These are phyloP conservation scores for Tetrapyrgos nigripes DNA, from an alignment of 1,284 basidiomycete species.

Conservation along the genomic window DNA sequence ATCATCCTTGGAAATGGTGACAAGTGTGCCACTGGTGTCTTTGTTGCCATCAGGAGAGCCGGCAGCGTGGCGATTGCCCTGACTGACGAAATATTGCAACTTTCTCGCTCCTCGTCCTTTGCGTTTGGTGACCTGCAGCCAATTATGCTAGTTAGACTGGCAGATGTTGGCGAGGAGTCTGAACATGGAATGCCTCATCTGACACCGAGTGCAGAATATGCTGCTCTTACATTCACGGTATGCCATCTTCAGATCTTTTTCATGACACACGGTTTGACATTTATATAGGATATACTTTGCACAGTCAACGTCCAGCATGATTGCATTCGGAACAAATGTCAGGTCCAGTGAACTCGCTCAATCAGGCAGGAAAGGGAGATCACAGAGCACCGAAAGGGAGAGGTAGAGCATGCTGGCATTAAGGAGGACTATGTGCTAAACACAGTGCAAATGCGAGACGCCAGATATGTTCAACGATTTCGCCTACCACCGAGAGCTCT, in stretches of 20 bases:
- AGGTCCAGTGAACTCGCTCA: not conserved
- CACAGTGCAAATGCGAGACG: conserved; percentile 11
- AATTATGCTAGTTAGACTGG: not conserved
- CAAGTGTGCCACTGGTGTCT: not conserved
- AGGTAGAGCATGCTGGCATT: not conserved
- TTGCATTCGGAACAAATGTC: conserved; percentile 1
- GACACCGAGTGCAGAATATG: not conserved
- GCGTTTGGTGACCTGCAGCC: not conserved
- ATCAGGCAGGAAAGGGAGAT: conserved; percentile 5
- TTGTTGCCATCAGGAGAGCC: not conserved
- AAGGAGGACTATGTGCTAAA: conserved; percentile 1
- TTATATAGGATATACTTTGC: conserved; percentile 1
- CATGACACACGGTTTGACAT: not conserved
- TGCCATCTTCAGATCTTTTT: not conserved
- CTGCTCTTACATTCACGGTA: not conserved
- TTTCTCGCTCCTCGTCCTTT: not conserved
- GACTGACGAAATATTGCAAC: not conserved
- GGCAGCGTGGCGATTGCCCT: not conserved
- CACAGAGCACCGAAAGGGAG: not conserved
- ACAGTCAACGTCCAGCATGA: conserved; percentile 11
- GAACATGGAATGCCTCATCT: conserved; percentile 7
- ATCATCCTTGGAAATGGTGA: not conserved
- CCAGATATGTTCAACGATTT: conserved; percentile 4
- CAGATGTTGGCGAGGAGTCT: not conserved
- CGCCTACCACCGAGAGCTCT: no score